Conservation (phyloP, 257 asterid species). For the Solanum ahanhuiri region DNA sequence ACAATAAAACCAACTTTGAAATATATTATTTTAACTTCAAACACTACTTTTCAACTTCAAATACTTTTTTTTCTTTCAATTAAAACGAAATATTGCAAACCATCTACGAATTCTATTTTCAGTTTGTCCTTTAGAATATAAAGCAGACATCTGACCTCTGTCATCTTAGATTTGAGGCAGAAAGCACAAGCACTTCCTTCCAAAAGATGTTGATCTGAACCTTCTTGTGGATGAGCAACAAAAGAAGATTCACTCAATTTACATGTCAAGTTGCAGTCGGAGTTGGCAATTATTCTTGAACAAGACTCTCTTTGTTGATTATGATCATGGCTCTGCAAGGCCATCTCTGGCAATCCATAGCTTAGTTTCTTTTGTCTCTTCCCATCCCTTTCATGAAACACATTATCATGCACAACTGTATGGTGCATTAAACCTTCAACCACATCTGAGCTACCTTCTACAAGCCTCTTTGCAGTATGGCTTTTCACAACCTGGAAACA, state of each 20-base stretch:
- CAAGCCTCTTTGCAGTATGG: conserved; percentile 4
- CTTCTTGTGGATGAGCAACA: conserved; percentile 2
- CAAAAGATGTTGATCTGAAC: conserved; percentile 8
- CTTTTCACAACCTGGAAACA: background rate
- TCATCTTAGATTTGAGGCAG: conserved; percentile 58
- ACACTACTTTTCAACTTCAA: background rate
- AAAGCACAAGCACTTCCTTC: conserved; percentile 48
- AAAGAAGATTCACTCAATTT: conserved; percentile 18
- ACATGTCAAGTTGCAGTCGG: conserved; percentile 11
- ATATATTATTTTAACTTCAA: background rate
- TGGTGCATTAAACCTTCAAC: conserved; percentile 4
- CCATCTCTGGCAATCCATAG: conserved; percentile 28
- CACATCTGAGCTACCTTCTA: conserved; percentile 6
- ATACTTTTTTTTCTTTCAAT: background rate
- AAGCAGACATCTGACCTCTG: conserved; percentile 43
- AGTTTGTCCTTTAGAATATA: background rate
- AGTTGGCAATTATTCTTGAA: background rate
- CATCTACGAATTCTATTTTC: background rate
- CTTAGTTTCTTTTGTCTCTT: conserved; percentile 67
- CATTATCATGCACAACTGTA: background rate
- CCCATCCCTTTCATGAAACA: conserved; percentile 31
- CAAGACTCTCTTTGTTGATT: conserved; percentile 9
- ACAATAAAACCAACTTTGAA: background rate
- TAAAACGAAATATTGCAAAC: background rate
- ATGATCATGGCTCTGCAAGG: conserved; percentile 7